phyloP scores from a whole-genome alignment of 495 filamentous ascomycete species.

The Immersiella caudata region DNA sequence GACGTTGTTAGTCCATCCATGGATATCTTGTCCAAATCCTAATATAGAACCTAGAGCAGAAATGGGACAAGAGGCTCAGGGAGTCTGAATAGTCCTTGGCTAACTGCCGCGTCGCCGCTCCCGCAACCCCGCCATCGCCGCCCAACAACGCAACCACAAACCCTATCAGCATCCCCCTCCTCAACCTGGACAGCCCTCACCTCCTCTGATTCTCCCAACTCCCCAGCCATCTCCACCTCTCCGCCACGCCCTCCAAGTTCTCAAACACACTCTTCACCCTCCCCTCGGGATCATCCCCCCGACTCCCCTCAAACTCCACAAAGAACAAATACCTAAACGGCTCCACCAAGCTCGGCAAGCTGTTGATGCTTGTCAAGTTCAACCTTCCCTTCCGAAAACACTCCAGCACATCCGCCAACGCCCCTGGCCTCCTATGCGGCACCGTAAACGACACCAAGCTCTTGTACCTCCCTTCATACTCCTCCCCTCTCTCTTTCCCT shows the following conservation, averaged over 20 bases:
- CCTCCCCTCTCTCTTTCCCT: conserved; percentile 9
- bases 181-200: no score
- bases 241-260: conserved; percentile 42
- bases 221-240: conserved; percentile 56
- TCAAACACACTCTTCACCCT: conserved; percentile 56
- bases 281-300: conserved; percentile 50
- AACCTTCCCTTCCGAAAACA: conserved; percentile 72
- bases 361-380: conserved; percentile 90
- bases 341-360: conserved; percentile 71
- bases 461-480: conserved; percentile 53
- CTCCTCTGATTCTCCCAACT: conserved; percentile 54
- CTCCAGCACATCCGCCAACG: conserved; percentile 75
- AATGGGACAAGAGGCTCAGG: no score
- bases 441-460: conserved; percentile 80
- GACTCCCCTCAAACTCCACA: conserved; percentile 77
- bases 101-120: no score
- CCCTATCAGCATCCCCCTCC: no score
- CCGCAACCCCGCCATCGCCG: no score
- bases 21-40: no score
- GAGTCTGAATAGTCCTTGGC: no score
- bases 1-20: no score
- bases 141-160: no score
- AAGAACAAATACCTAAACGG: conserved; percentile 96
- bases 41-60: no score
- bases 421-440: conserved; percentile 73